Evolutionary conservation across 306 rosid species (phyloP).

Genomic region (Fragaria iinumae): DNA sequence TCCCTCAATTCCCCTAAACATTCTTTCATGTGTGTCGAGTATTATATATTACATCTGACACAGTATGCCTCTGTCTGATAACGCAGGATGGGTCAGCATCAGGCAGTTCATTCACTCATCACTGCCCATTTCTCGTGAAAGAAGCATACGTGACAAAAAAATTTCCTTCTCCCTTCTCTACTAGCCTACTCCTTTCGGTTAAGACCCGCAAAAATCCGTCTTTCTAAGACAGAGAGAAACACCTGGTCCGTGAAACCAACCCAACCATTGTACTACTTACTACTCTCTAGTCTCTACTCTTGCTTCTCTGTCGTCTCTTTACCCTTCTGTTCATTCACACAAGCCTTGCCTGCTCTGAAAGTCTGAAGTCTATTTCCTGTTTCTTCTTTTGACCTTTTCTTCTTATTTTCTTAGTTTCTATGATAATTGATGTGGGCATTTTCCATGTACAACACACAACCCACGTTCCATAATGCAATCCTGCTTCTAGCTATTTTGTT

Average conservation of each 20-base stretch:
- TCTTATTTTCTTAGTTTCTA: neutral
- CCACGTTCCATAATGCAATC: conserved; percentile 39
- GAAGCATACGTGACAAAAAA: conserved; percentile 34
- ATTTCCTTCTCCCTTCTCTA: conserved; percentile 23
- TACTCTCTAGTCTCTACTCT: conserved; percentile 1
- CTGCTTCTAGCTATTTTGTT: conserved; percentile 30
- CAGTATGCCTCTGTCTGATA: neutral
- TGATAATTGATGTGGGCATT: conserved; percentile 31
- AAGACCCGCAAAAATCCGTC: conserved; percentile 32
- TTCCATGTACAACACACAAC: conserved; percentile 23
- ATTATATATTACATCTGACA: neutral
- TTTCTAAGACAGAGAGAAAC: conserved; percentile 36
- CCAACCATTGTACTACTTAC: conserved; percentile 26
- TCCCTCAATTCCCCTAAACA: neutral
- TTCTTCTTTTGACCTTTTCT: conserved; percentile 19
- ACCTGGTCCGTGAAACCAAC: conserved; percentile 64
- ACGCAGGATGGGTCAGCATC: neutral
- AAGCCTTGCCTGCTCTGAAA: conserved; percentile 17
- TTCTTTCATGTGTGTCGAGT: neutral
- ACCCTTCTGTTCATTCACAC: conserved; percentile 24
- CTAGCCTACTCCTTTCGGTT: conserved; percentile 3
- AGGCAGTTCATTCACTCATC: conserved; percentile 45
- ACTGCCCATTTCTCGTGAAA: conserved; percentile 70
- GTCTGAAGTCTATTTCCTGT: conserved; percentile 32
- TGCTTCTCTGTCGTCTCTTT: conserved; percentile 32